phyloP scores from a whole-genome alignment of 2,329 filamentous ascomycete species.

The Aureobasidium musti region DNA sequence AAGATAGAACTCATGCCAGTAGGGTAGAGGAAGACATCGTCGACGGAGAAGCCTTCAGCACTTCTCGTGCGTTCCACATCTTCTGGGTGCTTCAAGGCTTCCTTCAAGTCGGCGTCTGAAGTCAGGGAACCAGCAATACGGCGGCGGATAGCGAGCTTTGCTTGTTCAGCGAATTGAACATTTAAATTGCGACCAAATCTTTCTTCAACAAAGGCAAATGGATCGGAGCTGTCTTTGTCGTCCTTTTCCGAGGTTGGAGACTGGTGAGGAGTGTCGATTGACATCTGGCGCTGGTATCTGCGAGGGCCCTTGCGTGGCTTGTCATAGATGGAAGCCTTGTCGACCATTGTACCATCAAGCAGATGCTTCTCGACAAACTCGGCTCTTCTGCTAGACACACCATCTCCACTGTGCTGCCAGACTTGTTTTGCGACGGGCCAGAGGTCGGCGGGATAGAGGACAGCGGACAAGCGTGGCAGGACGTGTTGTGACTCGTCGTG shows the following conservation, averaged over 20 bases:
- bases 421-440: constrained; percentile 84
- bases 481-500: constrained; percentile 51
- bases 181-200: constrained; percentile 91
- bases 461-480: constrained; percentile 51
- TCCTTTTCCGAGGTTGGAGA: constrained; percentile 33
- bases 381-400: constrained; percentile 84
- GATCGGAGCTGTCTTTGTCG: constrained; percentile 60
- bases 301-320: constrained; percentile 67
- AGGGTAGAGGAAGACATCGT: constrained; percentile 86
- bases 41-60: constrained; percentile 69
- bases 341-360: constrained; percentile 65
- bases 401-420: constrained; percentile 96
- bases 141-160: constrained; percentile 80
- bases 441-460: constrained; percentile 68
- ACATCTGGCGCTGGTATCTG: constrained; percentile 70
- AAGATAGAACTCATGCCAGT: constrained; percentile 96
- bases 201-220: constrained; percentile 83
- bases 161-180: constrained; percentile 73
- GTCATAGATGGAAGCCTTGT: constrained; percentile 46
- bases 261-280: constrained; percentile 42
- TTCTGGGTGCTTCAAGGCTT: constrained; percentile 52
- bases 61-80: constrained; percentile 46
- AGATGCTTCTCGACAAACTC: constrained; percentile 83
- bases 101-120: constrained; percentile 66
- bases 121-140: constrained; percentile 86